A percentile compares a stretch with the other conserved stretches of the same genome.
phyloP scores from a whole-genome alignment of 805 yeast genomes.

The Ogataea neopini region DNA sequence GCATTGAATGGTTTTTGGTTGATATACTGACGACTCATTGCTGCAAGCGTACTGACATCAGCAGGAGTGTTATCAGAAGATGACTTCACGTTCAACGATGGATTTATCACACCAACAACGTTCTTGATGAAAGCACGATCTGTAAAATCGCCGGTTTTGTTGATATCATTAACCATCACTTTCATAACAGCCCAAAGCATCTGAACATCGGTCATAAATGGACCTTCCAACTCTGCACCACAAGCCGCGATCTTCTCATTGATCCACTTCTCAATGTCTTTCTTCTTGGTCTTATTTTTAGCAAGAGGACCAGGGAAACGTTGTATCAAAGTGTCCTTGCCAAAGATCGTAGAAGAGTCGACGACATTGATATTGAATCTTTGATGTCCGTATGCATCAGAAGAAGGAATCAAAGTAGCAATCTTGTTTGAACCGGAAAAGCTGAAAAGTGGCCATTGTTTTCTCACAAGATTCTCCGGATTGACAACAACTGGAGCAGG shows the following conservation, averaged over 20 bases:
- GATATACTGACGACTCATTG: constrained; percentile 11
- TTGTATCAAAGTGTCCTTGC: constrained; percentile 49
- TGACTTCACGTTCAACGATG: constrained; percentile 35
- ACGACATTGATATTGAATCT: constrained; percentile 39
- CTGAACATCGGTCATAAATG: constrained; percentile 22
- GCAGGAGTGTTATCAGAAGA: constrained; percentile 10
- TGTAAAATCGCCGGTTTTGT: constrained; percentile 29
- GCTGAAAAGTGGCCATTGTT: constrained; percentile 76
- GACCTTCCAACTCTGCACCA: constrained; percentile 22
- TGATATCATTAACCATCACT: constrained; percentile 26
- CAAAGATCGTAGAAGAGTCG: constrained; percentile 35
- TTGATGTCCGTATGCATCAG: constrained; percentile 37
- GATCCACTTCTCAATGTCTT: constrained; percentile 74
- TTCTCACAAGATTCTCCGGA: constrained; percentile 53
- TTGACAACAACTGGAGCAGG: constrained; percentile 43
- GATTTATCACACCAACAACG: constrained; percentile 44
- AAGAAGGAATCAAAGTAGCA: constrained; percentile 46
- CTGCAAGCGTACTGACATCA: constrained; percentile 24
- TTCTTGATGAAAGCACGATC: constrained; percentile 32
- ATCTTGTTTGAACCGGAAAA: constrained; percentile 56
- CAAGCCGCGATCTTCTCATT: constrained; percentile 34
- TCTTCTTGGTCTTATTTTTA: constrained; percentile 56
- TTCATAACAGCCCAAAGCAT: constrained; percentile 31
- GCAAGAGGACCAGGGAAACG: constrained; percentile 71
- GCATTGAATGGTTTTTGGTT: constrained; percentile 27